Percentiles rank a stretch among this genome's conserved stretches.
phyloP scores from a whole-genome alignment of 192 early-diverging fungal genomes.

The Podila epicladia region DNA sequence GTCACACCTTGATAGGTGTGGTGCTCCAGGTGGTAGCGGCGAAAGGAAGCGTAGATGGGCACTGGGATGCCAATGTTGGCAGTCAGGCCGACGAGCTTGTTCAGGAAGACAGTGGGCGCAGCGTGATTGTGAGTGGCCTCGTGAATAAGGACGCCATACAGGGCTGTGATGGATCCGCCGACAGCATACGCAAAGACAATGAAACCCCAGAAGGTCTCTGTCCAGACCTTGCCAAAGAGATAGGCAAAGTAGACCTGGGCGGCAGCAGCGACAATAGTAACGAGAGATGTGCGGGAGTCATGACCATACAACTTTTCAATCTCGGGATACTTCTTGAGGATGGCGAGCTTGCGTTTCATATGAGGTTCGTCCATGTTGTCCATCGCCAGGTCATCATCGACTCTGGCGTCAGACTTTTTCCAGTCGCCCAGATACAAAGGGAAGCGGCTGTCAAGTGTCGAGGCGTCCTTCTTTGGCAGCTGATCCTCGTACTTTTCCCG shows the following conservation, averaged over 20 bases:
- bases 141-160: slow-evolving; percentile 90
- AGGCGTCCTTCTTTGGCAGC: slow-evolving; percentile 33
- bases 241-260: slow-evolving; percentile 85
- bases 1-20: slow-evolving; percentile 97
- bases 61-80: slow-evolving; percentile 90
- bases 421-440: slow-evolving; percentile 86
- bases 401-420: slow-evolving; percentile 79
- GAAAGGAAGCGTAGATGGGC: slow-evolving; percentile 83
- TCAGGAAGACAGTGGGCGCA: slow-evolving; percentile 73
- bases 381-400: slow-evolving; percentile 78
- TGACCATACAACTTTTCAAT: slow-evolving; percentile 87
- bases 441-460: slow-evolving; percentile 71
- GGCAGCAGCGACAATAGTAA: slow-evolving; percentile 70
- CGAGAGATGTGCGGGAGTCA: slow-evolving; percentile 81
- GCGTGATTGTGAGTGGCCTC: slow-evolving; percentile 92
- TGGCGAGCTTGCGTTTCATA: slow-evolving; percentile 87
- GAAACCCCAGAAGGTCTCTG: slow-evolving; percentile 73
- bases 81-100: slow-evolving; percentile 83
- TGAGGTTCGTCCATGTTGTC: slow-evolving; percentile 97
- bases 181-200: slow-evolving; percentile 75
- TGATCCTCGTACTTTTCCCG: slow-evolving; percentile 33
- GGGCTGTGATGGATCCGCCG: slow-evolving; percentile 84
- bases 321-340: slow-evolving; percentile 88
- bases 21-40: slow-evolving; percentile 93
- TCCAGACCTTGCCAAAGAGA: slow-evolving; percentile 72